Percentiles rank a stretch among this genome's conserved stretches.
Evolutionary conservation across 179 eudicot species (phyloP).

Genomic region (Beta corolliflora): DNA sequence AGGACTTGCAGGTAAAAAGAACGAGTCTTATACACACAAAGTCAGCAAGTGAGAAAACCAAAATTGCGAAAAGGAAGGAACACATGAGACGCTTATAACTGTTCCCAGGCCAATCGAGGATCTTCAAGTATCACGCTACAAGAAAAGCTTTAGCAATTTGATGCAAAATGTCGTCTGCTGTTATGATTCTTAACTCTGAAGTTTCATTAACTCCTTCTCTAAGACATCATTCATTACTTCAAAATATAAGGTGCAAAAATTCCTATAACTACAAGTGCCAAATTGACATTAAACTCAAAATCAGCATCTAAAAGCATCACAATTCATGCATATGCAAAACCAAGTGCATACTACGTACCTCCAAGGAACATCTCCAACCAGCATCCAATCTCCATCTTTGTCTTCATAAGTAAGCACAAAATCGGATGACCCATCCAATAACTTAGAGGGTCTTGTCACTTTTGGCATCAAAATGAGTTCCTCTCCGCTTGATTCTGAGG

Average conservation of each 20-base stretch:
- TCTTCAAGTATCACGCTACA: not conserved
- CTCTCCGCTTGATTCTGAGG: constrained; percentile 46
- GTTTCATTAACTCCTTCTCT: not conserved
- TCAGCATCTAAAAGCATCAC: not conserved
- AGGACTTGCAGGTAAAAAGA: not conserved
- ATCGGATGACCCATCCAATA: constrained; percentile 72
- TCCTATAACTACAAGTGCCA: not conserved
- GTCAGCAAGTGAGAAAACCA: not conserved
- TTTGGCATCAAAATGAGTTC: constrained; percentile 48
- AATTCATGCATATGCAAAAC: not conserved
- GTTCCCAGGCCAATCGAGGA: not conserved
- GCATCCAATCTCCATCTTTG: constrained; percentile 96
- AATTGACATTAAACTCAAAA: not conserved
- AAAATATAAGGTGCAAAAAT: not conserved
- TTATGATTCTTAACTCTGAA: not conserved
- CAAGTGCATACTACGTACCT: constrained; percentile 47
- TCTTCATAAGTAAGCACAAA: constrained; percentile 93
- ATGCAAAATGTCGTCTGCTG: not conserved
- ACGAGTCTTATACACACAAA: not conserved
- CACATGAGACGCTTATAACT: not conserved
- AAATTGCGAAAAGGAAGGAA: not conserved
- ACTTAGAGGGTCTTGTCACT: constrained; percentile 46
- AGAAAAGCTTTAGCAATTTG: not conserved
- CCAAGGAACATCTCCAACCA: constrained; percentile 96
- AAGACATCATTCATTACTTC: not conserved